Percentiles rank a stretch among this genome's conserved stretches.
These are phyloP conservation scores for Leptomonas seymouri DNA, from an alignment of 208 protist genomes.

Conservation along the genomic window DNA sequence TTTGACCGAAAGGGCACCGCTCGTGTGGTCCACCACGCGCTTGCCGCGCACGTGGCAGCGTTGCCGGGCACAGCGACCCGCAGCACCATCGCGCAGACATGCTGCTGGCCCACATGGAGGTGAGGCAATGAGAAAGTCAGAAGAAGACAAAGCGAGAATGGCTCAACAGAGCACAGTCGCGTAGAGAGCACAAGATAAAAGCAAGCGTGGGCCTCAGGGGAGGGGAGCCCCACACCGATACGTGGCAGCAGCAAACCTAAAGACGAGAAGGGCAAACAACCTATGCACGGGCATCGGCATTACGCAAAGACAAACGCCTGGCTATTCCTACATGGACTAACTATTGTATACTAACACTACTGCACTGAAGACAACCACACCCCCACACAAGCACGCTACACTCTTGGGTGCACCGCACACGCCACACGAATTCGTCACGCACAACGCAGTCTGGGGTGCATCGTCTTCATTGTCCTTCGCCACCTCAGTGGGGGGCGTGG, in stretches of 20 bases:
- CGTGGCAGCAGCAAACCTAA: slow-evolving; percentile 11
- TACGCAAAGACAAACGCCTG: not conserved
- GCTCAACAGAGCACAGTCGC: not conserved
- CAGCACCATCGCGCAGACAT: too few species aligned
- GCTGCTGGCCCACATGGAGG: too few species aligned
- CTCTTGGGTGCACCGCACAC: not conserved
- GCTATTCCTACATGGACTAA: slow-evolving; percentile 14
- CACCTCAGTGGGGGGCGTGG: too few species aligned
- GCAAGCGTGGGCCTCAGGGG: not conserved
- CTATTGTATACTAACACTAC: slow-evolving; percentile 23
- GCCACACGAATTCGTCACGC: not conserved
- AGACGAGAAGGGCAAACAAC: slow-evolving; percentile 10
- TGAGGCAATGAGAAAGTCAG: not conserved
- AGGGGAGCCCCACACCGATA: not conserved
- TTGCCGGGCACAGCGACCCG: too few species aligned
- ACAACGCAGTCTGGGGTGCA: too few species aligned
- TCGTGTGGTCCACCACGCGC: too few species aligned
- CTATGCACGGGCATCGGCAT: not conserved
- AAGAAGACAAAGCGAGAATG: not conserved
- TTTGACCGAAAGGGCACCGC: too few species aligned
- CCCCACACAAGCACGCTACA: not conserved
- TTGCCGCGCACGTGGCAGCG: not conserved
- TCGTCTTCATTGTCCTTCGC: too few species aligned
- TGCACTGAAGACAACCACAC: not conserved
- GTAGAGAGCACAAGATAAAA: slow-evolving; percentile 6